Evolutionary conservation across 192 early-diverging fungal genomes (phyloP).

Genomic region (Entomortierella chlamydospora): DNA sequence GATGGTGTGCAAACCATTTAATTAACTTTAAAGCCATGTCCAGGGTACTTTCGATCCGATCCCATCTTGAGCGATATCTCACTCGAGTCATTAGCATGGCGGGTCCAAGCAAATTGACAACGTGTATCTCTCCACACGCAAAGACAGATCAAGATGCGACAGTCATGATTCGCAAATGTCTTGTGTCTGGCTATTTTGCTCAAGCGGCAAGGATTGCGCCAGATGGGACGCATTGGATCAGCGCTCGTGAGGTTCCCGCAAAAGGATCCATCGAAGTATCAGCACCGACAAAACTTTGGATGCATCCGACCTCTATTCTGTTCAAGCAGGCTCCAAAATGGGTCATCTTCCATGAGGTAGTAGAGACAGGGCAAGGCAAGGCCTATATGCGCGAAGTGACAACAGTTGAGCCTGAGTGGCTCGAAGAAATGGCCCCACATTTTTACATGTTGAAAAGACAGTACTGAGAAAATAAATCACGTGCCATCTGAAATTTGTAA

Average conservation of each 20-base stretch:
- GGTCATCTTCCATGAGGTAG: slow-evolving; percentile 95
- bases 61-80: slow-evolving; percentile 87
- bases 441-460: slow-evolving; percentile 65
- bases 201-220: slow-evolving; percentile 76
- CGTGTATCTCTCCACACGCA: slow-evolving; percentile 54
- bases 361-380: slow-evolving; percentile 87
- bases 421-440: slow-evolving; percentile 94
- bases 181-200: slow-evolving; percentile 79
- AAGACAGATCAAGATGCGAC: not conserved
- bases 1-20: slow-evolving; percentile 90
- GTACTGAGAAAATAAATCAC: not conserved
- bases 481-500: no score
- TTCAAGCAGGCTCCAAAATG: slow-evolving; percentile 92
- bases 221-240: slow-evolving; percentile 76
- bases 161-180: slow-evolving; percentile 69
- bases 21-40: slow-evolving; percentile 84
- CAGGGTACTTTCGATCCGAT: slow-evolving; percentile 85
- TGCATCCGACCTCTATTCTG: slow-evolving; percentile 93
- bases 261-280: not conserved
- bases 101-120: slow-evolving; percentile 31
- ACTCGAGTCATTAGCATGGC: slow-evolving; percentile 41
- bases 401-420: slow-evolving; percentile 92
- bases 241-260: slow-evolving; percentile 59
- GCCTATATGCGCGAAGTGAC: slow-evolving; percentile 97
- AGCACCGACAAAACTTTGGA: slow-evolving; percentile 51